Percentiles rank a stretch among this genome's conserved stretches.
These are phyloP conservation scores for Funneliformis caledonium DNA, from an alignment of 371 early-diverging fungal species.

Conservation along the genomic window DNA sequence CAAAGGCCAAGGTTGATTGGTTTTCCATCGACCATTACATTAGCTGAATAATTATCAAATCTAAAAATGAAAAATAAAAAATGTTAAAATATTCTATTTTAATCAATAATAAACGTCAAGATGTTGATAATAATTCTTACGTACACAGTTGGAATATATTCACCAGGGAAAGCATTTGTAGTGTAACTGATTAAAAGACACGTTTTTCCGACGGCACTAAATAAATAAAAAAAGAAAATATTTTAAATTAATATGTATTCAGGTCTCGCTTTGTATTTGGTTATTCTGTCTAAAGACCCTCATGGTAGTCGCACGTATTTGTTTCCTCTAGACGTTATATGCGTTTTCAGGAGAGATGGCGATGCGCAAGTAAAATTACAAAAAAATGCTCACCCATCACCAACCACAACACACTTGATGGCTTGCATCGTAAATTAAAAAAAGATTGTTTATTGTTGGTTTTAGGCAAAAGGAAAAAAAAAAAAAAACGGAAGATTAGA, in stretches of 20 bases:
- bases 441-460: neutral
- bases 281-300: neutral
- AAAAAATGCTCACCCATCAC: conserved; percentile 82
- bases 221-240: conserved; percentile 11
- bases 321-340: neutral
- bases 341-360: neutral
- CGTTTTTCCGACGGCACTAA: conserved; percentile 86
- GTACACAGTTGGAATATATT: conserved; percentile 81
- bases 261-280: neutral
- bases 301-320: neutral
- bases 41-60: conserved; percentile 89
- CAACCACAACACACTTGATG: conserved; percentile 98
- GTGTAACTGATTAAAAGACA: conserved; percentile 84
- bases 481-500: neutral
- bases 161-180: conserved; percentile 80
- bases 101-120: neutral
- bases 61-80: conserved; percentile 42
- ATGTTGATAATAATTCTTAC: conserved; percentile 16
- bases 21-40: conserved; percentile 79
- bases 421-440: conserved; percentile 78
- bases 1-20: conserved; percentile 85
- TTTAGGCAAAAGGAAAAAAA: neutral
- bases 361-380: neutral
- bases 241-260: neutral
- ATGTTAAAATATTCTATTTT: neutral